Evolutionary conservation across 2,329 filamentous ascomycete species (phyloP), one percentile per base, ranked within the genome.

Genomic region (Cytospora piceae): DNA sequence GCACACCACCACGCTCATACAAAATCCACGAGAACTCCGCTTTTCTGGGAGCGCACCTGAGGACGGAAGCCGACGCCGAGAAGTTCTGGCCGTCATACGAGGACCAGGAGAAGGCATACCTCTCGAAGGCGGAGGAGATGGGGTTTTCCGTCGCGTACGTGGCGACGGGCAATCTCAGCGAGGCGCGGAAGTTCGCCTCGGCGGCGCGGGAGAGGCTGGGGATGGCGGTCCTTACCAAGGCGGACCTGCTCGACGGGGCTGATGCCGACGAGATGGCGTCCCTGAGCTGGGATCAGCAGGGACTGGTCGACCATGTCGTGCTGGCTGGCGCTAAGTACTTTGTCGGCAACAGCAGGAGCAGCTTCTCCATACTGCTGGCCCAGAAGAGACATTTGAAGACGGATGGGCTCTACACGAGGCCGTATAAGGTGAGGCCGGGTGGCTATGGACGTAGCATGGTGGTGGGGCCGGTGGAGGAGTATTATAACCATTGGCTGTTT

Each of bases 401-500:
- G 0, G 77, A 77, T 0, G 78, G 79, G 0, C 58, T 81, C 5
- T 77, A 80, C 63, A 78, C 80, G 11, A 72, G 80, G 55, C 79
- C 78, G 4, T 82, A 80, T 74, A 80, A 75, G 69, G 73, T 77
- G 22, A 77, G 77, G 20, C 76, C 74, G 1, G 77, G 78, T 6
- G 79, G 79, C 2, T 80, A 83, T 64, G 76, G 75, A 1, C 71
- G 76, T 32, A 81, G 78, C 22, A 79, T 78, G 67, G 72, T 83
- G 7, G 75, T 81, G 12, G 81, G 81, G 0, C 76, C 77, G 24
- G 82, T 80, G 55, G 75, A 79, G 12, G 75, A 75, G 59, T 83
- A 82, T 72, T 83, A 77, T 76, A 76, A 78, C 15, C 79, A 81
- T 67, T 83, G 80, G 80, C 75, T 82, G 64, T 83, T 80, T 69